Percentiles rank a stretch among this genome's conserved stretches.
These are phyloP conservation scores for Lepraria neglecta DNA, from an alignment of 495 filamentous ascomycete genomes.

Conservation along the genomic window DNA sequence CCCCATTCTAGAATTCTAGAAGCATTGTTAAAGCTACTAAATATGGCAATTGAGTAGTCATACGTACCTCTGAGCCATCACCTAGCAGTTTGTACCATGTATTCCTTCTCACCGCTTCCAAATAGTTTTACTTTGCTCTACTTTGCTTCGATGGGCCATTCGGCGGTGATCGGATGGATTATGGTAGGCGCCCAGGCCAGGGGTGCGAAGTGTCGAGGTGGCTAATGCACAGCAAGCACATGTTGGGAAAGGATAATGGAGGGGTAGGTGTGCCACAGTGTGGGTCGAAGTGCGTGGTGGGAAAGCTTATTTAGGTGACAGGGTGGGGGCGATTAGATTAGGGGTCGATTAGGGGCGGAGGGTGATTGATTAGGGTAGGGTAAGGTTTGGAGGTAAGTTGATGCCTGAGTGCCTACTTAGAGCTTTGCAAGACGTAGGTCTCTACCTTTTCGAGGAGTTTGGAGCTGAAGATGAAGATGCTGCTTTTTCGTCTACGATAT, in stretches of 20 bases:
- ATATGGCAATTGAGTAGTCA: too few species aligned
- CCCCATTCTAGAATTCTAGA: too few species aligned
- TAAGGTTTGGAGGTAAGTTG: background rate
- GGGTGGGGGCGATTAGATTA: background rate
- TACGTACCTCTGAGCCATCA: too few species aligned
- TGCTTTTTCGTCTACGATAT: too few species aligned
- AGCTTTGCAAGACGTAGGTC: background rate
- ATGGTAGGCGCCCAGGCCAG: background rate
- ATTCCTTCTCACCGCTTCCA: too few species aligned
- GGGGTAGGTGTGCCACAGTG: background rate
- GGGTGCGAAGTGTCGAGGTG: too few species aligned
- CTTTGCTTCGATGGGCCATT: too few species aligned
- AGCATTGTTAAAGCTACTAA: too few species aligned
- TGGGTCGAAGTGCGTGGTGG: background rate
- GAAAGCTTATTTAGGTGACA: background rate
- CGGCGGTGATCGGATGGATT: background rate
- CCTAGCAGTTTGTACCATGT: too few species aligned
- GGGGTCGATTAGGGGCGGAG: background rate
- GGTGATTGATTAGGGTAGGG: background rate
- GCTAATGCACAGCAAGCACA: background rate
- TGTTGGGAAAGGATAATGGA: slow-evolving; percentile 3
- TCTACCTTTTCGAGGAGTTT: background rate
- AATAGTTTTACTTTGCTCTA: too few species aligned
- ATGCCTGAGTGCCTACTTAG: too few species aligned
- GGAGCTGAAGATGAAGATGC: too few species aligned